These are phyloP conservation scores for Aspergillus carlsbadensis DNA, from an alignment of 495 filamentous ascomycete genomes.

Conservation along the genomic window DNA sequence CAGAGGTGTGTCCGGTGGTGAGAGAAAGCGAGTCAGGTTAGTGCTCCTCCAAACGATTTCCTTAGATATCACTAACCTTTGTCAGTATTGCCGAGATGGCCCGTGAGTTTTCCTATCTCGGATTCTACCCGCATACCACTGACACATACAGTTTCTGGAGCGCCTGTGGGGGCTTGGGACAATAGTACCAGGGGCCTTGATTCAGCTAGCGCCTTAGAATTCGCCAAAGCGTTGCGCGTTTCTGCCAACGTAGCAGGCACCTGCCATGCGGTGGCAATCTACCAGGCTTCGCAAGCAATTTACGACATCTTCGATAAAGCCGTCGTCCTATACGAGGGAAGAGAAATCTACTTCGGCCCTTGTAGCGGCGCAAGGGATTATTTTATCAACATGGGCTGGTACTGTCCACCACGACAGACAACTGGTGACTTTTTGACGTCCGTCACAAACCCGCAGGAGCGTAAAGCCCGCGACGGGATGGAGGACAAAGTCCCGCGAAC, in stretches of 20 bases:
- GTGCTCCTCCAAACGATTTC: background rate
- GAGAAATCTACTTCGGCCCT: constrained; percentile 67
- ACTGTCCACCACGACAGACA: constrained; percentile 57
- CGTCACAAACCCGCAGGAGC: constrained; percentile 65
- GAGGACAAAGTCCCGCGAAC: constrained; percentile 66
- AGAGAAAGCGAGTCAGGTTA: constrained; percentile 65
- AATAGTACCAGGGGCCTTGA: constrained; percentile 85
- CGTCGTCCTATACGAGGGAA: constrained; percentile 61
- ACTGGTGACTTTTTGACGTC: constrained; percentile 74
- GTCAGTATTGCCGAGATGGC: constrained; percentile 59
- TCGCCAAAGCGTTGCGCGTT: constrained; percentile 66
- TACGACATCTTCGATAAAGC: constrained; percentile 67
- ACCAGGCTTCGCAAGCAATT: constrained; percentile 84
- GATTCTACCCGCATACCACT: constrained; percentile 24
- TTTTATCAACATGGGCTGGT: constrained; percentile 61
- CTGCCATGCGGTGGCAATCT: constrained; percentile 77
- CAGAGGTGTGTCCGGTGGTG: constrained; percentile 77
- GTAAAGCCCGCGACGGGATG: constrained; percentile 58
- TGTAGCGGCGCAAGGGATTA: constrained; percentile 57
- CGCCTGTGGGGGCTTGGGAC: constrained; percentile 76
- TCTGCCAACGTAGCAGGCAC: constrained; percentile 72
- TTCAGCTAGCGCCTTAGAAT: constrained; percentile 76
- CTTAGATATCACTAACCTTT: constrained; percentile 4
- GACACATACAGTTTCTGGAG: constrained; percentile 58
- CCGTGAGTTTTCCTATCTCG: constrained; percentile 22